Evolutionary conservation across 2,329 filamentous ascomycete species (phyloP), one percentile per base, ranked within the genome.

Genomic region (Aspergillus bombycis): DNA sequence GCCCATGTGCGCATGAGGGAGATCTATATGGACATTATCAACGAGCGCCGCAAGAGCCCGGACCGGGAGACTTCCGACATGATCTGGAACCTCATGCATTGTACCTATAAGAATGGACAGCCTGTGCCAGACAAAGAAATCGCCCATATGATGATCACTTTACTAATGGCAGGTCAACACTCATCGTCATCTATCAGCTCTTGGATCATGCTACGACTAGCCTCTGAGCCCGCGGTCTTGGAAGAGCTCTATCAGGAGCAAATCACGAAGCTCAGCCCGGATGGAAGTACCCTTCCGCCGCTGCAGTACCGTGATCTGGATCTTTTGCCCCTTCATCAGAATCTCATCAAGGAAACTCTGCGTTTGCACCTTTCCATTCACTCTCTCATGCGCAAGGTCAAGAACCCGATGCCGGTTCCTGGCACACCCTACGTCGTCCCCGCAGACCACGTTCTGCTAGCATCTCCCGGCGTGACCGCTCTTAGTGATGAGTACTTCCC

Each of bases 111-210:
- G 79, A 84, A 91, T 69, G 91, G 91, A 54, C 83, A 81, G 12
- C 79, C 83, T 0, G 79, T 94, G 1, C 88, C 91, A 0, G 91
- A 94, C 74, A 85, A 88, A 68, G 91, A 94, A 74, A 87, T 94
- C 58, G 91, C 91, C 0, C 89, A 93, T 77, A 91, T 94, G 84
- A 93, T 94, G 91, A 94, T 94, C 72, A 91, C 91, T 0, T 84
- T 94, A 19, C 84, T 94, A 58, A 94, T 95, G 91, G 91, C 89
- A 12, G 91, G 91, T 57, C 91, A 95, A 74, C 91, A 94, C 80
- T 91, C 90, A 1, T 93, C 91, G 0, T 90, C 91, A 6, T 89
- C 91, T 0, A 90, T 90, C n/a, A 88, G 88, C 69, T 85, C 89
- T 10, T 94, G 91, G 91, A 91, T 93, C 68, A 80, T 94, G 69